Evolutionary conservation across 2,329 filamentous ascomycete genomes (phyloP), one percentile per base, ranked within the genome.

Genomic region (Fusarium concolor): DNA sequence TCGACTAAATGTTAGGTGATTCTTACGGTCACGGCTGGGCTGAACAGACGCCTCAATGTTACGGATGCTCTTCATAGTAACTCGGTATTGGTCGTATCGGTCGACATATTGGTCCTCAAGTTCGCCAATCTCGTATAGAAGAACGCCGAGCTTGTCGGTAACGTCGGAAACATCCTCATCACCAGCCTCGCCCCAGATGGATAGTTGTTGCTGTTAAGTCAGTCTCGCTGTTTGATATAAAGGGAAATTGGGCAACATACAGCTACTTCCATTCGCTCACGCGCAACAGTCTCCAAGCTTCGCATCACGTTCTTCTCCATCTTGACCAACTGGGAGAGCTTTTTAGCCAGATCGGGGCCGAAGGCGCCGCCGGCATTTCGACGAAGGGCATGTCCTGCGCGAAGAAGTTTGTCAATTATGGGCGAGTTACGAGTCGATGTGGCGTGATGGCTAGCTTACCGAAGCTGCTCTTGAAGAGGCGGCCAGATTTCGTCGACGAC

Each of bases 261-360:
- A 77, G 96, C 96, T 71, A 97, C 95, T 76, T 98, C 96, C 94
- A 98, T 98, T 75, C 96, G 90, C 86, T 99, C 96, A 76, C 94
- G 91, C 44, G 94, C 94, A 54, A 98, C 96, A 49, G 93, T 87
- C 79, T 99, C 96, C 86, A 98, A 90, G 79, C 94, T 97, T 80
- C 96, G 93, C 96, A 99, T 99, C 58, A 97, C 93, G 79, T 99
- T 98, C 90, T 99, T 99, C 85, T 99, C 96, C 96, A 99, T 99
- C 89, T 99, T 99, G 68, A 99, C 96, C 53, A 99, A 88, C 84
- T 97, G 93, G 39, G 94, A 93, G 67, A 99, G 90, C 87, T 99
- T 99, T 88, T 97, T 97, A 61, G 96, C 92, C 61, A 99, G 90
- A 76, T 99, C 96, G 59, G 94, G 88, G 67, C 88, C 87, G 71